Base-by-base conservation (phyloP, 106 monocot species). In the Acorus gramineus region DNA sequence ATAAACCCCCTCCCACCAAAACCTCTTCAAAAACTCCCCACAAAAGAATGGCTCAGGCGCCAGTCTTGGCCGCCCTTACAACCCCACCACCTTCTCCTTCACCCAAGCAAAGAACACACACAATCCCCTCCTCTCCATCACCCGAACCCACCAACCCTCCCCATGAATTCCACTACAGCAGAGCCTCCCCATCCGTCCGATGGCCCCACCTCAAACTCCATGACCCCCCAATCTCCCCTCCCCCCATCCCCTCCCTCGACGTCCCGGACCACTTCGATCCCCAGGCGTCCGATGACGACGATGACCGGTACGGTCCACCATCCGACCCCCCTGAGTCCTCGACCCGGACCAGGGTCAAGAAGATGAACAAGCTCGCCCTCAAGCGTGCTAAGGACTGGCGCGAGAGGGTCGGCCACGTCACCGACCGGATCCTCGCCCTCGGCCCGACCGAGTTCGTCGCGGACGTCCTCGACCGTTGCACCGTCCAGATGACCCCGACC, bases 371-470 rank as follows among this genome's bases (percentile, higher is more conserved):
- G 77, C 88, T 98, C 6, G 91, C 91, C 4, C 75, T 98, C 12
- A 83, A 83, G 82, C 87, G 91, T n/a, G 96, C 87, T 53, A 73
- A 75, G 28, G 92, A 92, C 76, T 98, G 96, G 96, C 77, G 87
- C 4, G 62, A 67, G 56, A 73, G 96, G 10, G 85, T 85, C 5
- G 62, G 73, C 74, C 71, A 78, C 65, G 79, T 98, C 55, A 49
- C 83, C 46, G 81, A 85, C 42, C 77, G 74, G 53, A 79, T 98
- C 53, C 83, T 98, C 3, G 55, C 80, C n/a, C 87, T 98, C 6
- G 64, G 64, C 14, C 57, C 80, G 7, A 74, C 82, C 8, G 68
- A 68, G 5, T 73, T 74, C 47, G 91, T 92, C 43, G 91, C 85
- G 0, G 87, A 91, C 73, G 85, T 83, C 2, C 76, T 98, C 50